Evolutionary conservation across 805 yeast species (phyloP).

Genomic region (Kluyveromyces wickerhamii): DNA sequence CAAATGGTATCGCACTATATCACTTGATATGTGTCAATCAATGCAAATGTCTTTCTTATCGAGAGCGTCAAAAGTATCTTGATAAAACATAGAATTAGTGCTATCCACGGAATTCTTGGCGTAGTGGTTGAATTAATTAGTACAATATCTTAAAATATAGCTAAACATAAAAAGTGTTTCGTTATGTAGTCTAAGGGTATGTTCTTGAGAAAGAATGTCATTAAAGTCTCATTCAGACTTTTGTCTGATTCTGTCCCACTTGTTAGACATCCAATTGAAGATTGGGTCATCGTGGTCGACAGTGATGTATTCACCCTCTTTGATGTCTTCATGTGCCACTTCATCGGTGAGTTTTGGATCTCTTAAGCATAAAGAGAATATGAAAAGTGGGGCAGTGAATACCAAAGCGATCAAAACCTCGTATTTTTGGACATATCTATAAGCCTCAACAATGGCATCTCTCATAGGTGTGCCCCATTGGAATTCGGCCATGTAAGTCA

Average conservation of each 20-base stretch:
- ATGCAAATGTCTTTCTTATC: no score
- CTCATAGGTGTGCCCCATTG: slow-evolving; percentile 64
- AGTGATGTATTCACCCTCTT: slow-evolving; percentile 20
- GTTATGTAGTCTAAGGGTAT: neutral
- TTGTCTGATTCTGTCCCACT: slow-evolving; percentile 1
- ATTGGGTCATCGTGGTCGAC: slow-evolving; percentile 19
- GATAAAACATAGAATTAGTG: no score
- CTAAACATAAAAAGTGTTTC: neutral
- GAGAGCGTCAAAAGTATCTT: no score
- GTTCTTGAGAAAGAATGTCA: neutral
- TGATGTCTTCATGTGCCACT: slow-evolving; percentile 20
- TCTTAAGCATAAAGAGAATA: slow-evolving; percentile 21
- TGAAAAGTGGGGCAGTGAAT: slow-evolving; percentile 20
- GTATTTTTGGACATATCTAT: slow-evolving; percentile 50
- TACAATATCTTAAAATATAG: neutral
- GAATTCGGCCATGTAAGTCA: slow-evolving; percentile 37
- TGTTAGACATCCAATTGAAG: slow-evolving; percentile 12
- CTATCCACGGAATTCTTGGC: no score
- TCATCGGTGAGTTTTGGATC: slow-evolving; percentile 22
- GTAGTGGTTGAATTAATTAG: neutral
- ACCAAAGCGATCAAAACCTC: slow-evolving; percentile 39
- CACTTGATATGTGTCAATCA: no score
- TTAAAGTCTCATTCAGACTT: slow-evolving; percentile 1
- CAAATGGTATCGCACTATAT: no score
- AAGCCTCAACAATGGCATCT: slow-evolving; percentile 47